Evolutionary conservation across 2,329 filamentous ascomycete species (phyloP), one percentile per base, ranked within the genome.

Genomic region (Aspergillus spinulosporus): DNA sequence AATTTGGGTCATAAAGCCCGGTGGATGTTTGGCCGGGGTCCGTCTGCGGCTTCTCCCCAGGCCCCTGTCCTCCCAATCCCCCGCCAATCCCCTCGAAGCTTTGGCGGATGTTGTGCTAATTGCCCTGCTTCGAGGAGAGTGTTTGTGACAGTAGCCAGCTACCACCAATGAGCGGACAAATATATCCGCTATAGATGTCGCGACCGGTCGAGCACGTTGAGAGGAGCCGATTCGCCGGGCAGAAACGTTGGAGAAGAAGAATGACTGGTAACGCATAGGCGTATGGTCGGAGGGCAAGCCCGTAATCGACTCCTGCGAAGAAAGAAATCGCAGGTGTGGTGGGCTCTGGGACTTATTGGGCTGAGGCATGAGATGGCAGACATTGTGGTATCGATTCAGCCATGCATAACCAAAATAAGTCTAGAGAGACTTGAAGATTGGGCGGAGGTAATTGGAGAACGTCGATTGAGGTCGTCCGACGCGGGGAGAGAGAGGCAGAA

Each of bases 341-440:
- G 75, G 77, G 78, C 79, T 77, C 71, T 80, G 76, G 73, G 80
- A 77, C 74, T 76, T 76, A 75, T 78, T 78, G 76, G 81, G 72
- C 76, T 80, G 76, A 82, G 82, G 84, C 85, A 88, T 87, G 83
- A 82, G 82, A 80, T 69, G 76, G 72, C 76, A 77, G 74, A 80
- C 84, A 87, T 87, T 65, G 78, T 85, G 82, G 75, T 74, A 75
- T 72, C 62, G 59, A 65, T 58, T 69, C 63, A 72, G 61, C 67
- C 65, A 61, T 67, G 66, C 68, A 71, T 72, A 59, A 71, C 68
- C 64, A 59, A 59, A 59, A 51, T 60, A 49, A 49, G 54, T 59
- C 58, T 57, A 56, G 59, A 64, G 61, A 63, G 59, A 61, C 54
- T 62, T 12, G 29, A 26, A 21, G 11, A 45, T n/a, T 15, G 32